phyloP scores from a whole-genome alignment of 768 basidiomycete species.

The Auricularia cornea region DNA sequence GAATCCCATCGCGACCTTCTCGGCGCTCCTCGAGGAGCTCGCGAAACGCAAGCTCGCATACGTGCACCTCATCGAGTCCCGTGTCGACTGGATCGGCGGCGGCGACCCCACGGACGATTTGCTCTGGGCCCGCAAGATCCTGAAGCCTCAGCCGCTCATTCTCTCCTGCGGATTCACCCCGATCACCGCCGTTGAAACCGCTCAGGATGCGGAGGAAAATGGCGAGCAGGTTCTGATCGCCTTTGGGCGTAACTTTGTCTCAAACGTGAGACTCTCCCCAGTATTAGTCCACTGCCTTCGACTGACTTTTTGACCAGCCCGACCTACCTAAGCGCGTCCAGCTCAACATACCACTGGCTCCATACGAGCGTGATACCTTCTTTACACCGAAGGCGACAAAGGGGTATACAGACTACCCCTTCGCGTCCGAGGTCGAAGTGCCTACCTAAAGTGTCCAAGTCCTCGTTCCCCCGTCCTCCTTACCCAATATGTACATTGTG shows the following conservation, averaged over 20 bases:
- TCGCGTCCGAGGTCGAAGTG: background rate
- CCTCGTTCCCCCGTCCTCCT: too few species aligned
- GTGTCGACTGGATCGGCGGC: background rate
- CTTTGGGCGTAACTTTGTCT: slow-evolving; percentile 4
- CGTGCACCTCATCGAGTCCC: slow-evolving; percentile 19
- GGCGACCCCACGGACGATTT: background rate
- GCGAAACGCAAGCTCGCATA: slow-evolving; percentile 18
- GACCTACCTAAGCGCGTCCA: background rate
- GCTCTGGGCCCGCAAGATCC: background rate
- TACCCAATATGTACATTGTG: too few species aligned
- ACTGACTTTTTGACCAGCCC: background rate
- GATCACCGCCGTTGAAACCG: background rate
- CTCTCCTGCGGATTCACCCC: slow-evolving; percentile 1
- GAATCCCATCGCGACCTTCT: slow-evolving; percentile 3
- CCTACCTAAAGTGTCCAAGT: too few species aligned
- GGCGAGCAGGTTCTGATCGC: slow-evolving; percentile 3
- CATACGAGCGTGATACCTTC: background rate
- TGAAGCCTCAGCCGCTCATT: background rate
- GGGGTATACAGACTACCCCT: background rate
- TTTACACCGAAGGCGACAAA: background rate
- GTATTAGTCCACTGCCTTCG: background rate
- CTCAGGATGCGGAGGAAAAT: background rate
- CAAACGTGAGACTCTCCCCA: slow-evolving; percentile 5
- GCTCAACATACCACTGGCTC: background rate
- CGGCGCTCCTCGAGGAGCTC: background rate